Evolutionary conservation across 179 eudicot species (phyloP).

Genomic region (Silene vulgaris): DNA sequence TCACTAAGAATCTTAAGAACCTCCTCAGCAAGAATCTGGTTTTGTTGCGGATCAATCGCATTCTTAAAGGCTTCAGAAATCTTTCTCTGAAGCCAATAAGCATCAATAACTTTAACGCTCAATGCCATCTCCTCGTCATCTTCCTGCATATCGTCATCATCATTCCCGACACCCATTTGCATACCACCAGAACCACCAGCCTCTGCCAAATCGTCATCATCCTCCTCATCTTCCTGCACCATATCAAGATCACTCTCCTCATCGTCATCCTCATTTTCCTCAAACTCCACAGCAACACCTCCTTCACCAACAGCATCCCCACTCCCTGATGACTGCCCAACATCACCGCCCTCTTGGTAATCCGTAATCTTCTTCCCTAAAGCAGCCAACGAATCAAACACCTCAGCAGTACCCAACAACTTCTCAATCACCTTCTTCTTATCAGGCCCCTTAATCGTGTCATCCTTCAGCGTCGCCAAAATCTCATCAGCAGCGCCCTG

Average conservation of each 20-base stretch:
- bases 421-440: slow-evolving; percentile 92
- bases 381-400: slow-evolving; percentile 70
- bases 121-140: slow-evolving; percentile 73
- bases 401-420: slow-evolving; percentile 49
- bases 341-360: slow-evolving; percentile 63
- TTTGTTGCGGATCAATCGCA: slow-evolving; percentile 88
- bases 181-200: slow-evolving; percentile 54
- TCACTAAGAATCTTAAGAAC: slow-evolving; percentile 74
- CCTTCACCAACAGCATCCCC: slow-evolving; percentile 79
- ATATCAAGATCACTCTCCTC: slow-evolving; percentile 81
- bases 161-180: slow-evolving; percentile 93
- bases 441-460: slow-evolving; percentile 52
- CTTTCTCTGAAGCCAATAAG: slow-evolving; percentile 95
- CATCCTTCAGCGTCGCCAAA: slow-evolving; percentile 73
- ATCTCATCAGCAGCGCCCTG: slow-evolving; percentile 96
- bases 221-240: slow-evolving; percentile 84
- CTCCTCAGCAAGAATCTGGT: slow-evolving; percentile 88
- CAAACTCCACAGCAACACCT: slow-evolving; percentile 98
- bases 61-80: slow-evolving; percentile 83
- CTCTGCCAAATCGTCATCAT: slow-evolving; percentile 67
- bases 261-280: slow-evolving; percentile 89
- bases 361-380: slow-evolving; percentile 79
- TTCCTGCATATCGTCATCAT: slow-evolving; percentile 69
- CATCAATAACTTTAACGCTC: slow-evolving; percentile 94
- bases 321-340: slow-evolving; percentile 32